These are phyloP conservation scores for Oryza meridionalis DNA, from an alignment of 176 grass and related monocot species.

Conservation along the genomic window DNA sequence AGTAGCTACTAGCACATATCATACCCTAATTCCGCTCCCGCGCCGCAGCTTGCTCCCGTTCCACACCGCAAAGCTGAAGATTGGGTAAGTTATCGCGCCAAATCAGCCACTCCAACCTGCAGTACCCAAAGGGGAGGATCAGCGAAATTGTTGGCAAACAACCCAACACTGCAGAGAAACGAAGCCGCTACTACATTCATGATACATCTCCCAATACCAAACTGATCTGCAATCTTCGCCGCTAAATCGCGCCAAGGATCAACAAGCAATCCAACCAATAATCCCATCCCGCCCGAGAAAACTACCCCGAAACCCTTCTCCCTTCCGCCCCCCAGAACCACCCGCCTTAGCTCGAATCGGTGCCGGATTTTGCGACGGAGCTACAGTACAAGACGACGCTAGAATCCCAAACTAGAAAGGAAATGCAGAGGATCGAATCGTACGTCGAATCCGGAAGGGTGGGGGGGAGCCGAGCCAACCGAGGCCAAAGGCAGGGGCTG, in stretches of 20 bases:
- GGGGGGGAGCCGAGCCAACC: neutral
- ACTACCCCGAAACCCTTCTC: neutral
- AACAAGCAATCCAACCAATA: neutral
- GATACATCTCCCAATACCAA: neutral
- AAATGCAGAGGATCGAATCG: neutral
- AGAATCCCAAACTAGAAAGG: neutral
- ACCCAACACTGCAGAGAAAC: neutral
- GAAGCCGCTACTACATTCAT: neutral
- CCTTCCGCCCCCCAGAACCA: neutral
- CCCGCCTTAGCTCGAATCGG: neutral
- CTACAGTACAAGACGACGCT: neutral
- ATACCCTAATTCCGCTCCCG: neutral
- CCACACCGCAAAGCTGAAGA: neutral
- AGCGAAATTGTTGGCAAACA: neutral
- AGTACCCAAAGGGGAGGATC: neutral
- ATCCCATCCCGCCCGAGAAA: neutral
- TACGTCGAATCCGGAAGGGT: neutral
- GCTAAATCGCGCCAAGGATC: neutral
- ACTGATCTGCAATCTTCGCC: neutral
- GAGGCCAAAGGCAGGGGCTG: neutral
- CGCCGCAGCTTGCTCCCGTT: neutral
- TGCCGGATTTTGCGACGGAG: neutral
- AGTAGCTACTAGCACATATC: neutral
- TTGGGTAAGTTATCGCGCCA: neutral
- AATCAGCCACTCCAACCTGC: conserved; percentile 31